These are phyloP conservation scores for Annulohypoxylon stygium DNA, from an alignment of 495 filamentous ascomycete species.

Conservation along the genomic window DNA sequence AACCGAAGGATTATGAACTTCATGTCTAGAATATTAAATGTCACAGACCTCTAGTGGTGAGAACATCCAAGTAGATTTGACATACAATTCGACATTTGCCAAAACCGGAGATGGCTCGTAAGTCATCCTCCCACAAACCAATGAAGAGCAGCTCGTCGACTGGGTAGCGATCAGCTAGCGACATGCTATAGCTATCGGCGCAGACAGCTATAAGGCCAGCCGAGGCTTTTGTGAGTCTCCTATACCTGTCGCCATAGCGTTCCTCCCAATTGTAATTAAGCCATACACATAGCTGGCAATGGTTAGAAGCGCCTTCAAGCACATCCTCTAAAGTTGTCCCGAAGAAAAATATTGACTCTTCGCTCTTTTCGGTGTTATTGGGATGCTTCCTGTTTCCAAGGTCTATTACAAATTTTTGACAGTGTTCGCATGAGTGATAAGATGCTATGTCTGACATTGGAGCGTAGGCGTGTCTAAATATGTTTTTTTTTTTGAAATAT, in stretches of 20 bases:
- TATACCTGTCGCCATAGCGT: conserved; percentile 3
- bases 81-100: conserved; percentile 16
- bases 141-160: conserved; percentile 14
- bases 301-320: conserved; percentile 5
- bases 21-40: background rate
- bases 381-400: conserved; percentile 3
- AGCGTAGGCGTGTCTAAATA: too few species aligned
- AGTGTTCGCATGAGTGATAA: conserved; percentile 15
- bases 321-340: conserved; percentile 7
- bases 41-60: conserved; percentile 9
- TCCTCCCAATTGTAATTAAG: conserved; percentile 3
- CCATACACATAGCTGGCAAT: conserved; percentile 14
- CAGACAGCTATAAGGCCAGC: background rate
- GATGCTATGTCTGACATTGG: conserved; percentile 1
- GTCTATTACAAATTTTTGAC: conserved; percentile 15
- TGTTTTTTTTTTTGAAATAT: background rate
- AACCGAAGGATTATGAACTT: background rate
- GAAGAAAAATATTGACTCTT: conserved; percentile 11
- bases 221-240: conserved; percentile 11
- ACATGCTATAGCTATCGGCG: conserved; percentile 16
- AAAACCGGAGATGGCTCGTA: background rate
- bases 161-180: conserved; percentile 8
- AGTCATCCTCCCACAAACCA: conserved; percentile 15
- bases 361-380: background rate
- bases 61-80: background rate